These are phyloP conservation scores for Penicillium canescens DNA, from an alignment of 495 filamentous ascomycete species.

Conservation along the genomic window DNA sequence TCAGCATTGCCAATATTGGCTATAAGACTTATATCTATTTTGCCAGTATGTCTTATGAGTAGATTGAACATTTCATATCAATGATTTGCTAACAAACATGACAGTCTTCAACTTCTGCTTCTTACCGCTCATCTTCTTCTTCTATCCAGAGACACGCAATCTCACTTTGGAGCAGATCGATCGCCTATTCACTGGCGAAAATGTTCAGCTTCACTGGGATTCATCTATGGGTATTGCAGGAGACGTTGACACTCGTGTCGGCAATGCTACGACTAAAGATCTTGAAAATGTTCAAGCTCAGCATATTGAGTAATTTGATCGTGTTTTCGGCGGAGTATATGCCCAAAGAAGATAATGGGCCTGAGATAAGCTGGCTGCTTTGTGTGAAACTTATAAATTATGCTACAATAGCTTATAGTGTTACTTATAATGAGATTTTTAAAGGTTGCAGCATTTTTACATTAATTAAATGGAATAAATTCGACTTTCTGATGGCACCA, in stretches of 20 bases:
- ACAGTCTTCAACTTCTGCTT: conserved; percentile 66
- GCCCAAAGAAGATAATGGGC: no score
- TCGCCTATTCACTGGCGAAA: conserved; percentile 43
- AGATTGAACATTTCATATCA: background rate
- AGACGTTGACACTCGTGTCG: conserved; percentile 23
- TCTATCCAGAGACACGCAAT: conserved; percentile 66
- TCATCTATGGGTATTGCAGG: conserved; percentile 33
- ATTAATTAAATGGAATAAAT: no score
- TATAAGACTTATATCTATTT: conserved; percentile 51
- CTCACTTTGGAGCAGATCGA: conserved; percentile 76
- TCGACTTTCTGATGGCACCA: no score
- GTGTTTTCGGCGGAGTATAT: no score
- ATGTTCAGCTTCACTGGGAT: conserved; percentile 48
- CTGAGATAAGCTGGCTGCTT: no score
- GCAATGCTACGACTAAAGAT: conserved; percentile 17
- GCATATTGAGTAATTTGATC: conserved; percentile 26
- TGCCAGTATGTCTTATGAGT: conserved; percentile 23
- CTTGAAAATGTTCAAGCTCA: conserved; percentile 16
- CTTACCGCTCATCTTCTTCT: conserved; percentile 71
- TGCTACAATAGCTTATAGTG: no score
- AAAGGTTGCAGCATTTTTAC: no score
- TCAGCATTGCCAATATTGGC: conserved; percentile 37
- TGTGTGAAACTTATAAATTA: no score
- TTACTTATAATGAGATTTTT: no score
- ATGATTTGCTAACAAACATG: conserved; percentile 32